Percentiles rank a stretch among this genome's conserved stretches.
Evolutionary conservation across 306 rosid genomes (phyloP).

Genomic region (Glycyrrhiza uralensis): DNA sequence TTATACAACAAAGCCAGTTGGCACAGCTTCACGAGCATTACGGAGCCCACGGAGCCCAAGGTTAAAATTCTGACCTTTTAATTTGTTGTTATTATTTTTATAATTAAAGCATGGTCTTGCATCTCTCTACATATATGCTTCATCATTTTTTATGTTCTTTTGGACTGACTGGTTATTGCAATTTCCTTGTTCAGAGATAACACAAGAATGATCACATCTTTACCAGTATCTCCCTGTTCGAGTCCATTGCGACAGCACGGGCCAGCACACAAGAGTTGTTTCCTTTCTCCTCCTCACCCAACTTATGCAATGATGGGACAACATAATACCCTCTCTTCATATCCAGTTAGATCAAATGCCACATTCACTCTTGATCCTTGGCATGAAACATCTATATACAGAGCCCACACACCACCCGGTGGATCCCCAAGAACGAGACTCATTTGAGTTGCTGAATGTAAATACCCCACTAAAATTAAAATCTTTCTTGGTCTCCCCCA

Average conservation of each 20-base stretch:
- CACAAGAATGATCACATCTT: slow-evolving; percentile 61
- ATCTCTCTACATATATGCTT: background rate
- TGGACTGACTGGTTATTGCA: background rate
- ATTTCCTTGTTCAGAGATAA: slow-evolving; percentile 56
- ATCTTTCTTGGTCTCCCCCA: slow-evolving; percentile 32
- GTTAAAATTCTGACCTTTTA: slow-evolving; percentile 11
- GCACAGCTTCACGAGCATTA: slow-evolving; percentile 28
- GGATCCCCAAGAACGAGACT: slow-evolving; percentile 80
- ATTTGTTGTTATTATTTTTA: background rate
- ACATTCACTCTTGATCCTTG: slow-evolving; percentile 54
- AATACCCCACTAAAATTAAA: slow-evolving; percentile 37
- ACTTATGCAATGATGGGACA: slow-evolving; percentile 51
- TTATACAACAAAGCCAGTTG: slow-evolving; percentile 30
- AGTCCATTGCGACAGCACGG: slow-evolving; percentile 76
- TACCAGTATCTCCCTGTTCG: slow-evolving; percentile 89
- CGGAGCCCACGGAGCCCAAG: slow-evolving; percentile 42
- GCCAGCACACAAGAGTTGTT: slow-evolving; percentile 54
- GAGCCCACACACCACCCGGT: slow-evolving; percentile 58
- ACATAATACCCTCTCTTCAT: slow-evolving; percentile 43
- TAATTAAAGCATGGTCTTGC: background rate
- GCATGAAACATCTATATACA: slow-evolving; percentile 48
- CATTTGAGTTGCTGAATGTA: slow-evolving; percentile 51
- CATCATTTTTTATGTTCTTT: background rate
- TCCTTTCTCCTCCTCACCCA: slow-evolving; percentile 83
- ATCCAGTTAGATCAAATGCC: slow-evolving; percentile 52